Evolutionary conservation across 1,139 yeast genomes (phyloP), one percentile per base, ranked within the genome.

Genomic region (Yarrowia galli): DNA sequence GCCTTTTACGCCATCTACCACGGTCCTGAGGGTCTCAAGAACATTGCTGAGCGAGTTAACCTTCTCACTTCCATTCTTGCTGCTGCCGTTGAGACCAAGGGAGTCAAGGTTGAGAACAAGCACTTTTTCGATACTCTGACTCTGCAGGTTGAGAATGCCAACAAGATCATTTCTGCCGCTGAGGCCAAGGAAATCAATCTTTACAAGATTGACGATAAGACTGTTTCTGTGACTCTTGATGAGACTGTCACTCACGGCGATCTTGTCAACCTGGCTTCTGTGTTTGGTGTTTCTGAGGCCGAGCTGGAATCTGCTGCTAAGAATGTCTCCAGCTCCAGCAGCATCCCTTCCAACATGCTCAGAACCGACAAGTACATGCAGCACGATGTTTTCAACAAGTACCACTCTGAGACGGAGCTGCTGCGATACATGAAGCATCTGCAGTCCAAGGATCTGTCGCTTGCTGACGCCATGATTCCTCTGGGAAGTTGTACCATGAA

Each of bases 401-500:
- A 95, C 79, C 98, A 92, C 77, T 89, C 97, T 3, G 99, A 95
- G 80, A 95, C 99, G 36, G 88, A 97, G 69, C 89, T 95, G 89
- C 84, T 95, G 73, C 87, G 99, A 77, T 95, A 95, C 80, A 82
- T 95, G 75, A 96, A 92, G 77, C 85, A 86, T 71, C 83, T 95
- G 70, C 98, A 95, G 80, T 82, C 88, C 70, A 92, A 90, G 80
- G 99, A 95, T 80, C 83, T 95, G 72, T 93, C 98, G 0, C 83
- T 95, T 71, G 97, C 98, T 35, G 91, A 92, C 77, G 91, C 98
- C 16, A 95, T 95, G 99, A 95, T 95, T 71, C 96, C 98, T 51
- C 85, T 95, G 72, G 99, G 99, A 43, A 92, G 97, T 12, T 95
- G 99, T 82, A 95, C 99, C 43, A 95, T 95, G 99, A 95, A 95